Conservation (phyloP, 805 yeast genomes). For the Lachancea mirantina region DNA sequence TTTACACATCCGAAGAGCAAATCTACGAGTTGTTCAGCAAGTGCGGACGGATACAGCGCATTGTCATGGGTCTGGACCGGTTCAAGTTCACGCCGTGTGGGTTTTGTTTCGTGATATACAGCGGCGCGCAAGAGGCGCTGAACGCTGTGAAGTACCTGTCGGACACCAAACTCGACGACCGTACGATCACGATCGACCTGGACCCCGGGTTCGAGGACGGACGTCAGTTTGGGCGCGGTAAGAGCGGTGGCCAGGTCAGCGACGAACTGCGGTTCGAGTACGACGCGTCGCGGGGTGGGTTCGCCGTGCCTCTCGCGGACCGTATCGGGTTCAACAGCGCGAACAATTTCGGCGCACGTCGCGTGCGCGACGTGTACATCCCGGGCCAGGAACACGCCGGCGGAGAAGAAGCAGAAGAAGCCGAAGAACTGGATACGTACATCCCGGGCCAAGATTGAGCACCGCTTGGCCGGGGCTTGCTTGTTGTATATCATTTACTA, state of each 20-base stretch:
- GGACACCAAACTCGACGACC: conserved; percentile 78
- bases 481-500: not conserved
- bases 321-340: conserved; percentile 19
- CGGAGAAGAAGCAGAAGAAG: conserved; percentile 11
- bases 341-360: conserved; percentile 30
- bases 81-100: conserved; percentile 81
- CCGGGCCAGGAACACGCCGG: conserved; percentile 11
- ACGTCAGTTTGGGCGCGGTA: conserved; percentile 91
- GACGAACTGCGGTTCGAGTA: conserved; percentile 54
- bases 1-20: conserved; percentile 92
- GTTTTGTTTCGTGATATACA: conserved; percentile 61
- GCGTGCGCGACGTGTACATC: conserved; percentile 21
- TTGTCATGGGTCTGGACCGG: conserved; percentile 92
- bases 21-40: conserved; percentile 78
- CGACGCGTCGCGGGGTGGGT: conserved; percentile 43
- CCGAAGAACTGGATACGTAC: conserved; percentile 12
- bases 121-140: conserved; percentile 60
- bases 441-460: conserved; percentile 8
- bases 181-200: conserved; percentile 74
- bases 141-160: conserved; percentile 77
- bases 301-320: conserved; percentile 35
- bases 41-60: conserved; percentile 69
- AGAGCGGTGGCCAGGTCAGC: conserved; percentile 83
- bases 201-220: conserved; percentile 97
- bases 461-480: not conserved